Base-by-base conservation (phyloP, 805 yeast genomes). In the Saturnispora kantuleensis region DNA sequence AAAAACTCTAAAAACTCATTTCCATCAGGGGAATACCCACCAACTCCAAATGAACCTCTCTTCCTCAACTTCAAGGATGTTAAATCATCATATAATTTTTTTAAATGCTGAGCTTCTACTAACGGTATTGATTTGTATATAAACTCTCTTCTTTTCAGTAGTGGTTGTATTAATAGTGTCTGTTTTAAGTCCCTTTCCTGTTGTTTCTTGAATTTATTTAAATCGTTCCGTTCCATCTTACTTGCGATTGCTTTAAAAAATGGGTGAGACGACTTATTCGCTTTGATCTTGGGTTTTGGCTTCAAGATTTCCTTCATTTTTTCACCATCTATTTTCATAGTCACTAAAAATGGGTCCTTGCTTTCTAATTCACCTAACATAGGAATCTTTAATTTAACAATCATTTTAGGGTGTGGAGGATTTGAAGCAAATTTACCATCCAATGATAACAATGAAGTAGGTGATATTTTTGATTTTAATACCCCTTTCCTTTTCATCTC, bases 181-280 rank as follows among this genome's bases (percentile, higher is more conserved):
- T 30, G 31, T 3, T 29, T 29, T 7, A 17, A 12, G 11, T 32
- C n/a, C n/a, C 16, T 39, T 18, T 21, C 29, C 13, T 31, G 29
- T 7, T 34, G 13, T 10, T 18, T 35, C 35, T 41, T 34, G 2
- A 12, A 29, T 18, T 38, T 21, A 18, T 8, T 30, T 36, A 33
- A 10, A 31, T 4, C 29, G 16, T 18, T 16, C 7, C 10, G n/a
- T 38, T 37, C 29, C 28, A 33, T 16, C 33, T 38, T 39, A 30
- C 30, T 26, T 21, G 38, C 26, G 12, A 50, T 21, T 18, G 42
- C 46, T 29, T 47, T 42, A 12, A 50, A 50, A 17, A 50, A 50
- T 9, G 52, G 52, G 44, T 50, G 52, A 10, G 44, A 33, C 1
- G 48, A 44, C 11, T 38, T 12, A 10, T 18, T 36, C 9, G 50